phyloP scores from a whole-genome alignment of 306 rosid species.

The Fragaria iinumae region DNA sequence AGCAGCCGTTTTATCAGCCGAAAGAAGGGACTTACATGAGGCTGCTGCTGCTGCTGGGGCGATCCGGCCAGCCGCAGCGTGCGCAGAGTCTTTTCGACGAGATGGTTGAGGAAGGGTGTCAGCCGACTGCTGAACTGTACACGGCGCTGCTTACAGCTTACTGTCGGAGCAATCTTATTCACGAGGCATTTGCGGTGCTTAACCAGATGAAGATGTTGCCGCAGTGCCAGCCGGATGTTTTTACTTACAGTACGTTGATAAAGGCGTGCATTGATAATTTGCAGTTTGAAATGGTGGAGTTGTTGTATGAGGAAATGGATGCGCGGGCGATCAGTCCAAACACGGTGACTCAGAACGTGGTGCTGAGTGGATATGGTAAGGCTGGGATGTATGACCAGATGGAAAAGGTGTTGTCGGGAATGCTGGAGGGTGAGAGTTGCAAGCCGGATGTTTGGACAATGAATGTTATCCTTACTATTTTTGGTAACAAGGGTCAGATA shows the following conservation, averaged over 20 bases:
- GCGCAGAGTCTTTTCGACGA: slow-evolving; percentile 67
- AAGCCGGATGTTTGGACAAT: slow-evolving; percentile 97
- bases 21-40: slow-evolving; percentile 97
- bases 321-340: slow-evolving; percentile 60
- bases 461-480: slow-evolving; percentile 85
- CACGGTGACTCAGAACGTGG: slow-evolving; percentile 91
- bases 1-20: slow-evolving; percentile 83
- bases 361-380: slow-evolving; percentile 89
- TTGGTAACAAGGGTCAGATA: slow-evolving; percentile 83
- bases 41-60: slow-evolving; percentile 85
- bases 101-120: slow-evolving; percentile 77
- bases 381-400: slow-evolving; percentile 81
- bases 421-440: slow-evolving; percentile 76
- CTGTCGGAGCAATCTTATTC: slow-evolving; percentile 72
- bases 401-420: slow-evolving; percentile 80
- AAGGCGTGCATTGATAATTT: slow-evolving; percentile 75
- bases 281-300: slow-evolving; percentile 69
- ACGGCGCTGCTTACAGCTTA: slow-evolving; percentile 84
- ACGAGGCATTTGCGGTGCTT: slow-evolving; percentile 62
- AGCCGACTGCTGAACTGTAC: slow-evolving; percentile 73
- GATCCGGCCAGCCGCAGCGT: slow-evolving; percentile 66
- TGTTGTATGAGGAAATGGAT: slow-evolving; percentile 71
- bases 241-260: slow-evolving; percentile 76
- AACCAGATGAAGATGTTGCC: slow-evolving; percentile 82
- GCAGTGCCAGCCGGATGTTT: slow-evolving; percentile 88